Conservation (phyloP, 352 stramenopile species). For the Peronosclerospora sorghi region DNA sequence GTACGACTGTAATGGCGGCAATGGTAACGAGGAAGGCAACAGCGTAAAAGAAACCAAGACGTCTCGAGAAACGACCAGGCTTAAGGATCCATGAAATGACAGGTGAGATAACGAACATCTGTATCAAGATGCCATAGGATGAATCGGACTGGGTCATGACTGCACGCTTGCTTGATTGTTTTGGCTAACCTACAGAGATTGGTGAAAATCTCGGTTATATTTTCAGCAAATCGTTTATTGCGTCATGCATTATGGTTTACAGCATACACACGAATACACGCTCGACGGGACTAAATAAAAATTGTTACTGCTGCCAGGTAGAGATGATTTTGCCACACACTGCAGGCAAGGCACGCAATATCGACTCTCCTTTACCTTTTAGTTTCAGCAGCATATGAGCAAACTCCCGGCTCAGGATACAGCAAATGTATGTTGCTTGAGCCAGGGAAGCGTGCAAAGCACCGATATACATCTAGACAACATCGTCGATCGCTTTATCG, state of each 20-base stretch:
- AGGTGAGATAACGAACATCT: slow-evolving; percentile 77
- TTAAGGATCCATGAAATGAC: slow-evolving; percentile 93
- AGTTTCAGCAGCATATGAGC: background rate
- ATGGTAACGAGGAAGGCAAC: slow-evolving; percentile 89
- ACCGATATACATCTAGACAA: background rate
- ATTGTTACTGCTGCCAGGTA: no score
- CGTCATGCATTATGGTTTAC: no score
- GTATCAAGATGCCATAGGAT: slow-evolving; percentile 54
- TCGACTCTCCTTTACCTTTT: no score
- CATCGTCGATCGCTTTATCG: slow-evolving; percentile 6
- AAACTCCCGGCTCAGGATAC: slow-evolving; percentile 3
- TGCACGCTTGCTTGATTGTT: background rate
- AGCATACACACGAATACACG: no score
- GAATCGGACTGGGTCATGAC: slow-evolving; percentile 41
- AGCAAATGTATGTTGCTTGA: background rate
- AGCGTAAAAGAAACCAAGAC: slow-evolving; percentile 89
- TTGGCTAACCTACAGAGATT: background rate
- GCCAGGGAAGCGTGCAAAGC: slow-evolving; percentile 14
- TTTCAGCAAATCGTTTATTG: no score
- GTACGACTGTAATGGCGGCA: slow-evolving; percentile 88
- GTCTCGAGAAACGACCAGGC: slow-evolving; percentile 88
- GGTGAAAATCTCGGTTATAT: background rate
- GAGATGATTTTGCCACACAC: no score
- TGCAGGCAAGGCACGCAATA: no score
- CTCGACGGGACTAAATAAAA: no score